These are phyloP conservation scores for Candida neerlandica DNA, from an alignment of 1,139 yeast species.

Conservation along the genomic window DNA sequence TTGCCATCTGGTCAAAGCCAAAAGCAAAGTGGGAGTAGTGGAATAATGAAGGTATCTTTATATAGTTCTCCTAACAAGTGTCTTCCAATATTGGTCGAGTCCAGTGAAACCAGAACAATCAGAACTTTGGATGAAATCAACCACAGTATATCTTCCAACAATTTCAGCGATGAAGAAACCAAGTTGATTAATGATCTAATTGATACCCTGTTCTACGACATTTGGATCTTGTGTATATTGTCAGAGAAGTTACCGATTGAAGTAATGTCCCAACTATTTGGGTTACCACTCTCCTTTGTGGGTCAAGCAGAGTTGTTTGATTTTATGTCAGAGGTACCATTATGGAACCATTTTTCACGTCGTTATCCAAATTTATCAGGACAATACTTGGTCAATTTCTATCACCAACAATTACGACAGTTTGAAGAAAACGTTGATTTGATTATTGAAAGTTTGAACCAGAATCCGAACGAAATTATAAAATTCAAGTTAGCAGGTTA, in stretches of 20 bases:
- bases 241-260: conserved; percentile 18
- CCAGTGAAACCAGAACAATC: conserved; percentile 29
- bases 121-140: conserved; percentile 20
- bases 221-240: conserved; percentile 39
- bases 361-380: conserved; percentile 28
- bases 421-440: conserved; percentile 19
- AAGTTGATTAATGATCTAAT: conserved; percentile 32
- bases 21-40: conserved; percentile 6
- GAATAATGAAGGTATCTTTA: conserved; percentile 36
- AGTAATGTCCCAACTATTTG: conserved; percentile 21
- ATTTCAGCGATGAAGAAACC: conserved; percentile 6
- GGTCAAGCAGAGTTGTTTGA: conserved; percentile 12
- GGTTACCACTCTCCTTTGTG: conserved; percentile 16
- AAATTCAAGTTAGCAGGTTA: conserved; percentile 24
- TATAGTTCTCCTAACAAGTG: conserved; percentile 44
- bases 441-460: conserved; percentile 11
- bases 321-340: conserved; percentile 21
- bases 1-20: conserved; percentile 26
- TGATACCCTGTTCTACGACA: conserved; percentile 42
- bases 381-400: conserved; percentile 13
- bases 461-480: conserved; percentile 11
- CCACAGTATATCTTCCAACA: conserved; percentile 10
- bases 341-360: conserved; percentile 29
- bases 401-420: conserved; percentile 18
- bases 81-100: conserved; percentile 50